Conservation (phyloP, 2,329 filamentous ascomycete species). For the Fusarium irregulare region DNA sequence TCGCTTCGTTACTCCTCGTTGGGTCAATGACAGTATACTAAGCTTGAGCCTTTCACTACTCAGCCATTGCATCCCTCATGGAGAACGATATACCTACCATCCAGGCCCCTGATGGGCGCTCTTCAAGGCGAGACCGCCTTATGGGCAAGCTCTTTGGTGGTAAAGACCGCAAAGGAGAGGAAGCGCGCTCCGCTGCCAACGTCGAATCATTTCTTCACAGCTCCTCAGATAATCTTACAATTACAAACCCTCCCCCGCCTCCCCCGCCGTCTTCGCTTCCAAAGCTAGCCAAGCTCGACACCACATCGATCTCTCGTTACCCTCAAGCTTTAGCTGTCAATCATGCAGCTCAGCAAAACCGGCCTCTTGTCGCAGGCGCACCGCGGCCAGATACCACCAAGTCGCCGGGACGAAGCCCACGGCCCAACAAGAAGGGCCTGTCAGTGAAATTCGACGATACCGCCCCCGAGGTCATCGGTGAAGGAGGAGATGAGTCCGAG, state of each 20-base stretch:
- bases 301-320: slow-evolving; percentile 65
- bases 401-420: slow-evolving; percentile 59
- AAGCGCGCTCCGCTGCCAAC: slow-evolving; percentile 56
- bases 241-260: slow-evolving; percentile 62
- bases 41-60: slow-evolving; percentile 32
- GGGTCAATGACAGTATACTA: slow-evolving; percentile 49
- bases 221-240: slow-evolving; percentile 64
- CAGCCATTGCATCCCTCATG: slow-evolving; percentile 50
- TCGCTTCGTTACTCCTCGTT: slow-evolving; percentile 27
- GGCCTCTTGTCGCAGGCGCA: slow-evolving; percentile 53
- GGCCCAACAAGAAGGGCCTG: slow-evolving; percentile 72
- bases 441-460: slow-evolving; percentile 79
- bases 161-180: slow-evolving; percentile 55
- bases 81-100: slow-evolving; percentile 58
- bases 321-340: slow-evolving; percentile 64
- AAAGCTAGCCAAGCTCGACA: slow-evolving; percentile 67
- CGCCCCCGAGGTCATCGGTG: slow-evolving; percentile 84
- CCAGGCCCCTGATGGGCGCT: slow-evolving; percentile 54
- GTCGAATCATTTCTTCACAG: slow-evolving; percentile 71
- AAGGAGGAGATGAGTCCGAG: slow-evolving; percentile 89
- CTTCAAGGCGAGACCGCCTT: slow-evolving; percentile 64
- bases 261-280: slow-evolving; percentile 57
- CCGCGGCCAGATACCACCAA: slow-evolving; percentile 56
- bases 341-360: slow-evolving; percentile 57
- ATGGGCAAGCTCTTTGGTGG: slow-evolving; percentile 72